Evolutionary conservation across 768 basidiomycete species (phyloP).

Genomic region (Auricularia heimuer): DNA sequence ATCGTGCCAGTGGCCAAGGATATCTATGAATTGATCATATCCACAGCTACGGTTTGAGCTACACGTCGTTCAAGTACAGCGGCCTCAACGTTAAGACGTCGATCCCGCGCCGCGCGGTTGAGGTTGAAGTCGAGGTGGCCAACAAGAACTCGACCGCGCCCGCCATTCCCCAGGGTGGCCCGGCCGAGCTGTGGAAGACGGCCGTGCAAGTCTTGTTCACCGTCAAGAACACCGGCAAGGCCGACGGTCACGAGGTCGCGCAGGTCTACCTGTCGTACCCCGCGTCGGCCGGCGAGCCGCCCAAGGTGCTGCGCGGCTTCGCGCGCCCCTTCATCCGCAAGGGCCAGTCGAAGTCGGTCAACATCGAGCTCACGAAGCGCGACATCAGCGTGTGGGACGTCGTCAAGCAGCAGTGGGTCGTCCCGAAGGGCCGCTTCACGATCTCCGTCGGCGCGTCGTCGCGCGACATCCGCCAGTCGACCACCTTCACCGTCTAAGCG

Average conservation of each 20-base stretch:
- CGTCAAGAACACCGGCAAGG: constrained; percentile 53
- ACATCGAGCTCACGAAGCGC: constrained; percentile 54
- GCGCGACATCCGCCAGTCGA: constrained; percentile 9
- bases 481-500: neutral
- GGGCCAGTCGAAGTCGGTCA: constrained; percentile 36
- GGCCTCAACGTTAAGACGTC: constrained; percentile 35
- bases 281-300: constrained; percentile 53
- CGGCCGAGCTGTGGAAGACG: constrained; percentile 54
- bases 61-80: constrained; percentile 71
- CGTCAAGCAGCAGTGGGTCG: constrained; percentile 61
- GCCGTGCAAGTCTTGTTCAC: constrained; percentile 52
- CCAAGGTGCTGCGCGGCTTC: constrained; percentile 63
- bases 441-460: constrained; percentile 43
- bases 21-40: neutral
- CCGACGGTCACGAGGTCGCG: constrained; percentile 61
- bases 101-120: constrained; percentile 11
- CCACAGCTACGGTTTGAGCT: constrained; percentile 60
- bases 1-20: neutral
- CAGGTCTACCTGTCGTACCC: constrained; percentile 72
- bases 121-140: constrained; percentile 29
- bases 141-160: constrained; percentile 13
- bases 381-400: constrained; percentile 73
- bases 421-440: constrained; percentile 50
- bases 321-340: constrained; percentile 42
- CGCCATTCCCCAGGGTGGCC: constrained; percentile 4